Evolutionary conservation across 345 rosid genomes (phyloP), one percentile per base, ranked within the genome.

Genomic region (Brassica juncea): DNA sequence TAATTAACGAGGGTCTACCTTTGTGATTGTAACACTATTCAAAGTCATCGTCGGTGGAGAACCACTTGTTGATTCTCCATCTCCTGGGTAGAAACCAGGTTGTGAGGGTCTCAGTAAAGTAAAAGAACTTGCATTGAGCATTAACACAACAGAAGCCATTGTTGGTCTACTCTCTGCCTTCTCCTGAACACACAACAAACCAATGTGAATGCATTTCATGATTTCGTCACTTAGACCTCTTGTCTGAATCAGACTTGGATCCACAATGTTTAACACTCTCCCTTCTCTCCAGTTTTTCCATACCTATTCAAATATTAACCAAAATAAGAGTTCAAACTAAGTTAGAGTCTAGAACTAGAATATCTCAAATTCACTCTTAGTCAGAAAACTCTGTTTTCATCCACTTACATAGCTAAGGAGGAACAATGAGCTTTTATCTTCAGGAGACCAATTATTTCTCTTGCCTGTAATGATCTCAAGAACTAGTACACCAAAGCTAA

Each of bases 131-230:
- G 75, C 75, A 72, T 42, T 72, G 54, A 78, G 77, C 73, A 78
- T 78, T 28, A 58, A 12, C 59, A 66, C 62, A 66, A 72, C 68
- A 6, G 73, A 78, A 57, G 77, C 73, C 77, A 78, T 78, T 39
- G 77, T 78, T 72, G 73, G 82, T 66, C 77, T 66, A 55, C 35
- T 72, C 68, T 28, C 73, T 71, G 77, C 6, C 1, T 57, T 72
- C 6, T 78, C 82, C 27, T 78, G 77, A 57, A 78, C 77, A 72
- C 82, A 78, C 10, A 78, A 78, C 68, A 78, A 65, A 37, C 73
- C 75, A 52, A 61, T 70, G 54, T 77, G 80, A 6, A 77, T 77
- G 12, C 80, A 69, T 70, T 70, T 70, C 75, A 70, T 47, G 12
- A 77, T 77, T 6, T 77, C 80, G 10, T 76, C 19, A 69, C 74